A percentile compares a stretch with the other conserved stretches of the same genome.
These are phyloP conservation scores for Murraya paniculata DNA, from an alignment of 345 rosid species.

Conservation along the genomic window DNA sequence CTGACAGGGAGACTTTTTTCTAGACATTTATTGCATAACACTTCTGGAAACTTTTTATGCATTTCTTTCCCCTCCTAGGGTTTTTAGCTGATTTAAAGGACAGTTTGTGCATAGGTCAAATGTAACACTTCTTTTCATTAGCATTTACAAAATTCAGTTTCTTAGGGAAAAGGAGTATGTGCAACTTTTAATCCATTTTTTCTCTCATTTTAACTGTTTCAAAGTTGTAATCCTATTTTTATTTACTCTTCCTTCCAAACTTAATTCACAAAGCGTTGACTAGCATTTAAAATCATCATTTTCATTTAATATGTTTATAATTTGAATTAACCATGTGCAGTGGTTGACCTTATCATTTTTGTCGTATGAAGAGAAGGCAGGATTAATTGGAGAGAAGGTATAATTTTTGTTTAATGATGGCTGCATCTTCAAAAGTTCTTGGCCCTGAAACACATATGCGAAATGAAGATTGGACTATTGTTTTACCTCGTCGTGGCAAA, in stretches of 20 bases:
- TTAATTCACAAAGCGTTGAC: neutral
- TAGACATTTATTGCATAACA: too few relatives aligned
- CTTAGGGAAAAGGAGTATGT: too few relatives aligned
- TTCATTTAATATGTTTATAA: neutral
- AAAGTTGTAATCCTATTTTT: too few relatives aligned
- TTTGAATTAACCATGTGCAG: neutral
- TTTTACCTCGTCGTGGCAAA: slow-evolving; percentile 52
- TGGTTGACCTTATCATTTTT: neutral
- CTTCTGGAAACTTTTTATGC: too few relatives aligned
- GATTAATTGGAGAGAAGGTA: neutral
- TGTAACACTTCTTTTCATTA: neutral
- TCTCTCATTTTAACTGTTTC: too few relatives aligned
- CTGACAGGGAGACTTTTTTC: too few relatives aligned
- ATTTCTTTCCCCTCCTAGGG: too few relatives aligned
- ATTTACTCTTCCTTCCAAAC: neutral
- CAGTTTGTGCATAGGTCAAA: too few relatives aligned
- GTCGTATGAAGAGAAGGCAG: neutral
- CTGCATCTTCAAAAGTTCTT: slow-evolving; percentile 39
- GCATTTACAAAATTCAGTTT: too few relatives aligned
- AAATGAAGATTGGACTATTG: slow-evolving; percentile 79
- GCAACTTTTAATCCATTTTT: too few relatives aligned
- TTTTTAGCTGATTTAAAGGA: too few relatives aligned
- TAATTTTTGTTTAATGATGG: slow-evolving; percentile 27
- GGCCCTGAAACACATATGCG: slow-evolving; percentile 21
- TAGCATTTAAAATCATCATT: neutral